Conservation (phyloP, 2,329 filamentous ascomycete genomes). For the Pseudogymnoascus destructans region DNA sequence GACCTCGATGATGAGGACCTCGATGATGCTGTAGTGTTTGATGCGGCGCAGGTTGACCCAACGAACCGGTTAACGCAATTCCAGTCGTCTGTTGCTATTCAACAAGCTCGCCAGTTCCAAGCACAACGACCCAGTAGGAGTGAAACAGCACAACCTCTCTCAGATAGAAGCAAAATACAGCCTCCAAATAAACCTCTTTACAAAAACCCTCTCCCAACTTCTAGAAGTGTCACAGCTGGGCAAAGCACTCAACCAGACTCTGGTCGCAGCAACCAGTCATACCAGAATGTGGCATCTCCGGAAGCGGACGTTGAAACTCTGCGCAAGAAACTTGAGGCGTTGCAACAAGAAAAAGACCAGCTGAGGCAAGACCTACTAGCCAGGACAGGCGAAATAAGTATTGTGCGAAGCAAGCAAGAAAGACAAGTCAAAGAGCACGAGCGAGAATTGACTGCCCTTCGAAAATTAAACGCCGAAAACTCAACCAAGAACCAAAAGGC, state of each 20-base stretch:
- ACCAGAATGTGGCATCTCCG: conserved; percentile 7
- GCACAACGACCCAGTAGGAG: neutral
- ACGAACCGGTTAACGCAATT: conserved; percentile 2
- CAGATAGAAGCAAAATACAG: neutral
- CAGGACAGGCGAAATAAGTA: conserved; percentile 59
- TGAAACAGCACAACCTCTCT: conserved; percentile 3
- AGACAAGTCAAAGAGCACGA: conserved; percentile 50
- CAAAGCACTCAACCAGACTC: neutral
- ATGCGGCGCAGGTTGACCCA: conserved; percentile 16
- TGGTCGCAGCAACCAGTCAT: neutral
- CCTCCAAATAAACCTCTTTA: neutral
- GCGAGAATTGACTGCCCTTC: conserved; percentile 45
- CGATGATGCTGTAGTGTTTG: conserved; percentile 42
- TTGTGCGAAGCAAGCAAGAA: conserved; percentile 58
- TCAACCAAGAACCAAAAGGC: conserved; percentile 49
- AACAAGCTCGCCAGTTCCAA: conserved; percentile 10
- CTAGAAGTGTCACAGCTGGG: neutral
- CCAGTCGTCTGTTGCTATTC: conserved; percentile 1
- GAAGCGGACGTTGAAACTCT: neutral
- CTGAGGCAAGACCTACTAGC: conserved; percentile 44
- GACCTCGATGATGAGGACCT: conserved; percentile 30
- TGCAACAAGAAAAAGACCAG: conserved; percentile 39
- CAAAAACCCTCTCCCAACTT: neutral
- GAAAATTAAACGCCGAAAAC: conserved; percentile 51
- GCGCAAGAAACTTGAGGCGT: conserved; percentile 9